These are phyloP conservation scores for Dalbergia oliveri DNA, from an alignment of 306 rosid genomes.

Conservation along the genomic window DNA sequence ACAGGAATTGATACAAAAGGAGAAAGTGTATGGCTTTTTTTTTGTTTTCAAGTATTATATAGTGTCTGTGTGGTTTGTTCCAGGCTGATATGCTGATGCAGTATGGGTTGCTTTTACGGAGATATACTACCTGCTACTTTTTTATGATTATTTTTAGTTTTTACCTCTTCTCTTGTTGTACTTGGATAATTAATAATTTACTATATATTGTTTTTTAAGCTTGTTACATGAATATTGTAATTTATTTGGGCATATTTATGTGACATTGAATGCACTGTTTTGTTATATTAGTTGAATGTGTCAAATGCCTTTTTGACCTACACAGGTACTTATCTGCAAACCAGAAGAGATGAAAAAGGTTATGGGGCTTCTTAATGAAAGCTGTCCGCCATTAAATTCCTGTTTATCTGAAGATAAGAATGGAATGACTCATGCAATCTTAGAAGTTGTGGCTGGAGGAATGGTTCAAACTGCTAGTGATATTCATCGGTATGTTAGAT, in stretches of 20 bases:
- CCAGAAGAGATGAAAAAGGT: slow-evolving; percentile 86
- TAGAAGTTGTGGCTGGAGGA: slow-evolving; percentile 98
- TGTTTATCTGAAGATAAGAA: slow-evolving; percentile 95
- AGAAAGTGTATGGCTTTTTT: slow-evolving; percentile 78
- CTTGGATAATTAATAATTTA: background rate
- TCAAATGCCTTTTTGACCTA: slow-evolving; percentile 26
- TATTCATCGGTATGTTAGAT: slow-evolving; percentile 90
- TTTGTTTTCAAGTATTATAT: slow-evolving; percentile 31
- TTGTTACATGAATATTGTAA: slow-evolving; percentile 19
- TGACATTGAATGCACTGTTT: slow-evolving; percentile 17
- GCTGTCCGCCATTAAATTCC: slow-evolving; percentile 84
- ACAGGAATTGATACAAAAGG: slow-evolving; percentile 98
- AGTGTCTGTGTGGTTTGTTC: slow-evolving; percentile 22
- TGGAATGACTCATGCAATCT: slow-evolving; percentile 98
- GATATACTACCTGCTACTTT: background rate
- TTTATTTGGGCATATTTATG: slow-evolving; percentile 34
- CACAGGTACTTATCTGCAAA: slow-evolving; percentile 87
- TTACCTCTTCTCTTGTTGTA: slow-evolving; percentile 11
- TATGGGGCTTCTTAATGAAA: slow-evolving; percentile 77
- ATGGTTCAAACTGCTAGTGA: slow-evolving; percentile 94
- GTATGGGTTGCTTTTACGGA: slow-evolving; percentile 2
- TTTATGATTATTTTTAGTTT: slow-evolving; percentile 5
- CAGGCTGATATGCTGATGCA: background rate
- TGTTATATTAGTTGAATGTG: slow-evolving; percentile 21
- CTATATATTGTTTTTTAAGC: background rate